These are phyloP conservation scores for Coemansia sp. DNA, from an alignment of 192 early-diverging fungal genomes.

Conservation along the genomic window DNA sequence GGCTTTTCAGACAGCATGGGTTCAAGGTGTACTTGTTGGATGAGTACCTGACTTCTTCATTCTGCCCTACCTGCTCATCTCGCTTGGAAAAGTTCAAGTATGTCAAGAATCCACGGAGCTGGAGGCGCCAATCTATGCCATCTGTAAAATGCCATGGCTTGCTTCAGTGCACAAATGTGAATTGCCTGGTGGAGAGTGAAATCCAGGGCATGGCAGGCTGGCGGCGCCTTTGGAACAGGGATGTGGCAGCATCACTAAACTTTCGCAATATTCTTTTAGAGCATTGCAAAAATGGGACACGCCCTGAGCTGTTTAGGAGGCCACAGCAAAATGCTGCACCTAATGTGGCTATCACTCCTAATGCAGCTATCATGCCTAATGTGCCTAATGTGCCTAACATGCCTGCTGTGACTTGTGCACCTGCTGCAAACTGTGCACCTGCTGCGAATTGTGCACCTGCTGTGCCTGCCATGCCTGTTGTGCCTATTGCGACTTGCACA, in stretches of 20 bases:
- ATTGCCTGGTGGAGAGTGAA: neutral
- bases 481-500: too few relatives aligned
- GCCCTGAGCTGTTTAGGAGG: too few relatives aligned
- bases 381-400: too few relatives aligned
- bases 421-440: too few relatives aligned
- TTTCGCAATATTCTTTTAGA: neutral
- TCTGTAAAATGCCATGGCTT: constrained; percentile 2
- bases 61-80: constrained; percentile 1
- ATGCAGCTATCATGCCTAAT: too few relatives aligned
- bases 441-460: too few relatives aligned
- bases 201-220: neutral
- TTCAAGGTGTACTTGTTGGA: constrained; percentile 10
- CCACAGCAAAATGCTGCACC: too few relatives aligned
- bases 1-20: neutral
- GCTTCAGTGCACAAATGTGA: constrained; percentile 1
- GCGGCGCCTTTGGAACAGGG: neutral
- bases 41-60: neutral
- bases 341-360: too few relatives aligned
- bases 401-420: too few relatives aligned
- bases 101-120: neutral
- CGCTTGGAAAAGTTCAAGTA: neutral
- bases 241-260: neutral
- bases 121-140: neutral
- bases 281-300: too few relatives aligned
- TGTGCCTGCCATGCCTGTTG: too few relatives aligned